These are phyloP conservation scores for Aspergillus aculeatus DNA, from an alignment of 2,329 filamentous ascomycete species.

Conservation along the genomic window DNA sequence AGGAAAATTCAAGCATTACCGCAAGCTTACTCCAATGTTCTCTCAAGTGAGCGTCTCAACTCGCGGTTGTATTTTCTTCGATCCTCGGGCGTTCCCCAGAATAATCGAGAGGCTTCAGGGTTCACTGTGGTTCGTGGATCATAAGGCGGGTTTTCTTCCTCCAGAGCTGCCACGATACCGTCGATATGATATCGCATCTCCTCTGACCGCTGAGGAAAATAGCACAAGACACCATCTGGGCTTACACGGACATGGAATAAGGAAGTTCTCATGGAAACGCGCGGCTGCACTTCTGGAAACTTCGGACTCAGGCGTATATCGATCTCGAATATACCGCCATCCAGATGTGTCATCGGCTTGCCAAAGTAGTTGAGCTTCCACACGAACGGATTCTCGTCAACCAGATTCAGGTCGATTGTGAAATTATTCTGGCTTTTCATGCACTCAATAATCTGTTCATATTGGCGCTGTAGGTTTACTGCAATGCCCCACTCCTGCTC, in stretches of 20 bases:
- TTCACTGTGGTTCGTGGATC: slow-evolving; percentile 87
- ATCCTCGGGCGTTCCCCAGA: slow-evolving; percentile 77
- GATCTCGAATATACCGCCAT: slow-evolving; percentile 85
- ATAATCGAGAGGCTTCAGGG: slow-evolving; percentile 78
- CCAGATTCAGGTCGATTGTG: slow-evolving; percentile 73
- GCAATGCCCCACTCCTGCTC: slow-evolving; percentile 71
- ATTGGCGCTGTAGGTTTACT: slow-evolving; percentile 79
- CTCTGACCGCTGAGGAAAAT: slow-evolving; percentile 68
- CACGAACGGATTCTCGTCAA: slow-evolving; percentile 80
- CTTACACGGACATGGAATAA: slow-evolving; percentile 89
- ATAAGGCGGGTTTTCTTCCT: slow-evolving; percentile 83
- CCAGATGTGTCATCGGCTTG: slow-evolving; percentile 85
- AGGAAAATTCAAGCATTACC: neutral
- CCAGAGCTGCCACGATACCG: slow-evolving; percentile 75
- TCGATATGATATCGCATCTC: slow-evolving; percentile 82
- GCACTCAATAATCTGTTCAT: slow-evolving; percentile 73
- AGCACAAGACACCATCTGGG: slow-evolving; percentile 76
- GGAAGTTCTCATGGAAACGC: slow-evolving; percentile 74
- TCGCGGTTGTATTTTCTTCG: slow-evolving; percentile 82
- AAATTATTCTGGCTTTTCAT: slow-evolving; percentile 69
- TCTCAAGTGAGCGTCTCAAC: slow-evolving; percentile 71
- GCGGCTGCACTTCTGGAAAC: slow-evolving; percentile 86
- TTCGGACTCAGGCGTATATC: slow-evolving; percentile 75
- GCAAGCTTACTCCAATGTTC: slow-evolving; percentile 33
- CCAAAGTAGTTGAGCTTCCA: slow-evolving; percentile 91